Evolutionary conservation across 2,329 filamentous ascomycete species (phyloP).

Genomic region (Colletotrichum trifolii): DNA sequence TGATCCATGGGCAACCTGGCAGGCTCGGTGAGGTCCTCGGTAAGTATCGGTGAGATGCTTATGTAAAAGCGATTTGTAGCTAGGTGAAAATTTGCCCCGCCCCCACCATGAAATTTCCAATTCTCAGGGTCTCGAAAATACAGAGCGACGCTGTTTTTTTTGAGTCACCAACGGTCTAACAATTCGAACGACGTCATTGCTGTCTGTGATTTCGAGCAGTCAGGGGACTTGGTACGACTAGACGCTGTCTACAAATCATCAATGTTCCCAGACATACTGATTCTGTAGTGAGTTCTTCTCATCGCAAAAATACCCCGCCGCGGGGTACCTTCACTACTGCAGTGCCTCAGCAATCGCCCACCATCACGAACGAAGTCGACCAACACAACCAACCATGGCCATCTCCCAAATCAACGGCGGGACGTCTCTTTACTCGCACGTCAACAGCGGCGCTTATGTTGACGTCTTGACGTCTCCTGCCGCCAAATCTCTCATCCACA

Average conservation of each 20-base stretch:
- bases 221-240: too few relatives aligned
- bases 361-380: conserved; percentile 7
- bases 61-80: conserved; percentile 29
- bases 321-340: conserved; percentile 27
- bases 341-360: background rate
- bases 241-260: background rate
- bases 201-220: background rate
- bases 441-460: conserved; percentile 23
- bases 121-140: conserved; percentile 20
- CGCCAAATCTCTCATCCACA: conserved; percentile 18
- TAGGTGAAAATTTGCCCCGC: conserved; percentile 38
- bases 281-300: background rate
- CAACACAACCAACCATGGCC: conserved; percentile 5
- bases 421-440: conserved; percentile 5
- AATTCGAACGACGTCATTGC: background rate
- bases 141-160: conserved; percentile 1
- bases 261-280: background rate
- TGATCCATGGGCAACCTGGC: background rate
- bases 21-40: conserved; percentile 5
- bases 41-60: conserved; percentile 26
- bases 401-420: background rate
- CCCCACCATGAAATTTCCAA: conserved; percentile 39
- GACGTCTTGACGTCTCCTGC: conserved; percentile 25
- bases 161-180: conserved; percentile 13
- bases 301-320: conserved; percentile 24